Percentiles rank a stretch among this genome's conserved stretches.
These are phyloP conservation scores for Rozella allomycis DNA, from an alignment of 371 early-diverging fungal genomes.

Conservation along the genomic window DNA sequence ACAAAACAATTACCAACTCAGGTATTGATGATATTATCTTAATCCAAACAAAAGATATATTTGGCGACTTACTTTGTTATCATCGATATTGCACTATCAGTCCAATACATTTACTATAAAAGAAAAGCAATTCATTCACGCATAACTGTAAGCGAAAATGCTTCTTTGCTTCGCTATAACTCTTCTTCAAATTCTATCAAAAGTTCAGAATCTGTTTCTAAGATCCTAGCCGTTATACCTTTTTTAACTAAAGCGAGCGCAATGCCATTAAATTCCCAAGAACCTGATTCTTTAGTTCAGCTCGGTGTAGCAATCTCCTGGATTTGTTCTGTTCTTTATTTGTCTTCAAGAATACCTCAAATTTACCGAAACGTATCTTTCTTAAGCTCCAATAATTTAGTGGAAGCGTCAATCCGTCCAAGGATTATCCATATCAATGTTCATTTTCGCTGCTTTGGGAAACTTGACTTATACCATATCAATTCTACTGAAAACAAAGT, in stretches of 20 bases:
- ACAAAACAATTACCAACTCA: slow-evolving; percentile 52
- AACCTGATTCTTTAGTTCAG: slow-evolving; percentile 3
- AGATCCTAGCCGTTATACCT: too few species aligned
- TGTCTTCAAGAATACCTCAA: slow-evolving; percentile 53
- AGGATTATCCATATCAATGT: slow-evolving; percentile 53
- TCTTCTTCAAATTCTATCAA: too few species aligned
- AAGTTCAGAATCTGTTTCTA: too few species aligned
- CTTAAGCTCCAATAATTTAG: too few species aligned
- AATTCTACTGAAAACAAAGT: slow-evolving; percentile 24
- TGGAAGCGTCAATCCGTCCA: slow-evolving; percentile 41
- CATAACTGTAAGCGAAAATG: not conserved
- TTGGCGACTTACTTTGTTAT: slow-evolving; percentile 29
- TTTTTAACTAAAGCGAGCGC: too few species aligned
- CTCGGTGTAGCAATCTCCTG: slow-evolving; percentile 41
- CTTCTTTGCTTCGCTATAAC: not conserved
- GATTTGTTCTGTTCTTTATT: slow-evolving; percentile 39
- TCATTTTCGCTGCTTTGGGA: slow-evolving; percentile 53
- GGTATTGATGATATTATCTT: slow-evolving; percentile 9
- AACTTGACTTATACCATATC: slow-evolving; percentile 49
- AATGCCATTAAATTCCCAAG: not conserved
- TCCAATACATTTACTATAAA: slow-evolving; percentile 25
- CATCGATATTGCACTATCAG: slow-evolving; percentile 17
- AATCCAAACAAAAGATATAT: slow-evolving; percentile 33
- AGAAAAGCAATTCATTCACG: slow-evolving; percentile 2
- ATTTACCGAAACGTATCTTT: too few species aligned